These are phyloP conservation scores for Mortierella sp. DNA, from an alignment of 371 early-diverging fungal species.

Conservation along the genomic window DNA sequence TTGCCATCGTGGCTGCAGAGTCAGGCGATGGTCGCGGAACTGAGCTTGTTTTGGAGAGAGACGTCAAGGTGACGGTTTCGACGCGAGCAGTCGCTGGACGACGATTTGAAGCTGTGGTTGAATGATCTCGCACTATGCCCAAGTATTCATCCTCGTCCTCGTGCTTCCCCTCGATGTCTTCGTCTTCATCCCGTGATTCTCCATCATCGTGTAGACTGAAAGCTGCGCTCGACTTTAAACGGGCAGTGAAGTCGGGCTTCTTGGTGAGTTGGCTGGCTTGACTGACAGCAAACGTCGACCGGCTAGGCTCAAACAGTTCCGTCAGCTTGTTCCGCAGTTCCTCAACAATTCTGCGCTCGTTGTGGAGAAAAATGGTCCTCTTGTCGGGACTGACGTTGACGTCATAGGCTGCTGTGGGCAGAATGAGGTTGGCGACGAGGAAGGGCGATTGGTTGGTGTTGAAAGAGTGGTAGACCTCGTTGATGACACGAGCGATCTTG, in stretches of 20 bases:
- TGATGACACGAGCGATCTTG: conserved; percentile 78
- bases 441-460: conserved; percentile 85
- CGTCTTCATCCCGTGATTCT: not conserved
- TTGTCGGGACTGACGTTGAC: conserved; percentile 98
- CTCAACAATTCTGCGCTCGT: conserved; percentile 75
- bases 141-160: conserved; percentile 4
- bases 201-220: not conserved
- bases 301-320: conserved; percentile 70
- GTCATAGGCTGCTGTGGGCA: conserved; percentile 78
- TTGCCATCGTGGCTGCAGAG: not conserved
- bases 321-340: conserved; percentile 65
- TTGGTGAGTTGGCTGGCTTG: conserved; percentile 42
- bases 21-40: not conserved
- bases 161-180: not conserved
- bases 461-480: conserved; percentile 82
- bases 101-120: not conserved
- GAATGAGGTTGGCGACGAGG: conserved; percentile 76
- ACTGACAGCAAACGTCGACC: conserved; percentile 65
- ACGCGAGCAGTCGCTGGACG: not conserved
- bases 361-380: conserved; percentile 86
- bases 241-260: conserved; percentile 24
- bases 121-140: not conserved
- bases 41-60: conserved; percentile 5
- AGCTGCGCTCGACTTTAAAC: not conserved
- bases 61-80: conserved; percentile 14